Base-by-base conservation (phyloP, 2,329 filamentous ascomycete genomes). In the Zymoseptoria pseudotritici region DNA sequence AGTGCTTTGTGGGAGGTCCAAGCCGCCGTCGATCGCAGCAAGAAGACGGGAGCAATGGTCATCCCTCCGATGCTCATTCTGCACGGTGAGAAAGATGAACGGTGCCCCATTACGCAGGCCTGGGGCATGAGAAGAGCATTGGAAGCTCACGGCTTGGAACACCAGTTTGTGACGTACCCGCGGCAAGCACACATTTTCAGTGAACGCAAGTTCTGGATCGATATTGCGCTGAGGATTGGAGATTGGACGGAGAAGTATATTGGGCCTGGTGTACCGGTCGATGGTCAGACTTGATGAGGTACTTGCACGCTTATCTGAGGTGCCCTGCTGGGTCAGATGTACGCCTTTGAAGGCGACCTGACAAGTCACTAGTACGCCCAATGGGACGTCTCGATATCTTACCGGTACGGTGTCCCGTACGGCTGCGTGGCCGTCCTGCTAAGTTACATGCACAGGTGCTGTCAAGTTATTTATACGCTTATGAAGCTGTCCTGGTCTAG, bases 121-220 rank as follows among this genome's bases (percentile, higher is more conserved):
- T 63, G 65, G 54, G 72, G 64, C 0, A 74, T 76, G 63, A 65
- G 69, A 10, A 60, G 73, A 52, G 74, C 68, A 19, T 56, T 73
- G 59, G 54, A 64, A 50, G 58, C 65, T 36, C 61, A 63, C 6
- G 67, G 67, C 7, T 46, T 74, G 59, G 65, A 68, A 13, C 74
- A 66, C 59, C 69, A 75, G 58, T 68, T 73, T 56, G 73, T 73
- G 11, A 68, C 61, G 13, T 76, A 75, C 66, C 74, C 74, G 17
- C 61, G 72, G 17, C 70, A 75, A 57, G 58, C 56, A 13, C 74
- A 76, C 62, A 22, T 63, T 13, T 54, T 73, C n/a, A 55, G 24
- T 55, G 72, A 73, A 66, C 68, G 66, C 62, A 69, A 60, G 56
- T 61, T 61, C 50, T 65, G 63, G 57, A 56, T 59, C 8, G 61